Evolutionary conservation across 139 green algal species (phyloP), one percentile per base, ranked within the genome.

Genomic region (Yamagishiella unicocca): DNA sequence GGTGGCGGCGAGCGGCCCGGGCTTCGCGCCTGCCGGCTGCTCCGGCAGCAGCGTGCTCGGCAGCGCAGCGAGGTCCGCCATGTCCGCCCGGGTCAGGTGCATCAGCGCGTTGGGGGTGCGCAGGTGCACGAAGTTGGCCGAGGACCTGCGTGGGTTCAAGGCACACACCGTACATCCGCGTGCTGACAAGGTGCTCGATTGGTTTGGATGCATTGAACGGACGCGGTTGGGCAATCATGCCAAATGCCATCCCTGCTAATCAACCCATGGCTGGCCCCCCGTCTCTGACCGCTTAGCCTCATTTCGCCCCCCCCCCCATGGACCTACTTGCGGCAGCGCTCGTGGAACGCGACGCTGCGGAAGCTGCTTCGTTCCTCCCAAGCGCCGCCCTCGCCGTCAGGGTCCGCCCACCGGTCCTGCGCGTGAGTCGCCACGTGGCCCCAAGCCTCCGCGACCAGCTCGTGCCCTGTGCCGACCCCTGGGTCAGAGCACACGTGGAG

Each of bases 351-450:
- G 6, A 86, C 22, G 64, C 80, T 86, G 29, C 80, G 62, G 61
- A 86, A 86, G 80, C 80, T 86, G 66, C 80, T 86, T 5, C 82
- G 82, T 10, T 87, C 82, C 82, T 87, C 82, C 82, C 82, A 87
- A 1, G 82, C 82, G 27, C 66, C 82, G 33, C 82, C 82, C 66
- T 87, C 82, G 9, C 67, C 82, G 24, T 86, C 80, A 14, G 82
- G 67, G 43, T 87, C 82, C 67, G 82, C 46, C 82, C 82, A 87
- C 35, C 82, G 82, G 53, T 87, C 82, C 46, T 66, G 31, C 14
- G 82, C 33, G 67, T 87, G 82, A 5, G 33, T 19, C 0, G 27
- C 33, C 37, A 62, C 82, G 50, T 87, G 67, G 14, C 25, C 67
- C 82, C 82, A 80, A 27, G 82, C 82, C 45, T 86, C 80, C 38